Evolutionary conservation across 169 alveolate genomes (phyloP).

Genomic region (Hammondia hammondi): DNA sequence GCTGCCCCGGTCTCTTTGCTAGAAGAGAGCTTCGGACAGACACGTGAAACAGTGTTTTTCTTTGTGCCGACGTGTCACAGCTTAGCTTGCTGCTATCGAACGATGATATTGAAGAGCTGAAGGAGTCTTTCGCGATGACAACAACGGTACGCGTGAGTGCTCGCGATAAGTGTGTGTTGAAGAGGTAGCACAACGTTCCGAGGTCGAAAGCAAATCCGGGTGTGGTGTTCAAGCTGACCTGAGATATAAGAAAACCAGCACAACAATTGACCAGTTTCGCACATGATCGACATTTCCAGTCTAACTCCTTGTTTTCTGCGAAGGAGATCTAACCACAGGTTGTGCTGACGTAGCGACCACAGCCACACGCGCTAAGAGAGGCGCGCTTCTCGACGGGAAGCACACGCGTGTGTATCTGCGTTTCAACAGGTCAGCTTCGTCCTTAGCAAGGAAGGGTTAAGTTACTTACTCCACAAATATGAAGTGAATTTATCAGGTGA

Average conservation of each 20-base stretch:
- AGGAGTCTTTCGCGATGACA: background rate
- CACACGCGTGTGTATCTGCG: too few species aligned
- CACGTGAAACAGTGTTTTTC: background rate
- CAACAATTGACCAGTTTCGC: too few species aligned
- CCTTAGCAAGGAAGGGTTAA: slow-evolving; percentile 1
- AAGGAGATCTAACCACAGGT: too few species aligned
- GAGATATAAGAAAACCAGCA: too few species aligned
- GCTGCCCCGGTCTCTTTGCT: background rate
- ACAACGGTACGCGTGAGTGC: background rate
- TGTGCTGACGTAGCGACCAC: too few species aligned
- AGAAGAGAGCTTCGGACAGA: background rate
- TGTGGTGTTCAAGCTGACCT: too few species aligned
- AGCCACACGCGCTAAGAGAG: too few species aligned
- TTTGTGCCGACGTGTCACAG: background rate
- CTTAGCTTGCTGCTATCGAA: background rate
- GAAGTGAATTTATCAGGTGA: background rate
- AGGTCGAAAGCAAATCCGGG: too few species aligned
- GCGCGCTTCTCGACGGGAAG: too few species aligned
- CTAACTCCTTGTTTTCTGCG: background rate
- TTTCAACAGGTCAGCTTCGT: slow-evolving; percentile 12
- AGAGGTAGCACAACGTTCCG: too few species aligned
- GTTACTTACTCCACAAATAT: background rate
- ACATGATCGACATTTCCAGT: too few species aligned
- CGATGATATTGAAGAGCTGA: slow-evolving; percentile 16
- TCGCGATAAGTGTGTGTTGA: too few species aligned